phyloP scores from a whole-genome alignment of 352 stramenopile genomes.

The Globisporangium alternatum region DNA sequence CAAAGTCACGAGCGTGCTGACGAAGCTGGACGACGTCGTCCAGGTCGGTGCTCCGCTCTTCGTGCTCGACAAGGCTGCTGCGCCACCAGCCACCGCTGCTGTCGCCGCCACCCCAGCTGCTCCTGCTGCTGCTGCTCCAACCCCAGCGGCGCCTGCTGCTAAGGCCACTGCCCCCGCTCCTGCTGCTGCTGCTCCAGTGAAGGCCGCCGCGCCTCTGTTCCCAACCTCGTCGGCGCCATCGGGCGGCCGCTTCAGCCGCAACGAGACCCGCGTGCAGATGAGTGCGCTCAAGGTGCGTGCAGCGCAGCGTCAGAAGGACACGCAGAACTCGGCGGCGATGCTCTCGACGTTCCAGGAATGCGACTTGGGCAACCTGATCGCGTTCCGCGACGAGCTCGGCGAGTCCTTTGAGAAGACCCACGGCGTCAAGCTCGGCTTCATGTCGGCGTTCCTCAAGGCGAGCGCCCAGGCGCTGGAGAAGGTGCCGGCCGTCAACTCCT shows the following conservation, averaged over 20 bases:
- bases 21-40: constrained; percentile 95
- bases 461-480: constrained; percentile 90
- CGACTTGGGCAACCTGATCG: constrained; percentile 96
- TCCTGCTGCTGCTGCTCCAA: constrained; percentile 17
- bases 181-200: constrained; percentile 22
- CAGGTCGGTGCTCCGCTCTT: constrained; percentile 92
- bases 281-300: constrained; percentile 94
- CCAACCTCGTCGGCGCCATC: constrained; percentile 9
- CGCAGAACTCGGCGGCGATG: constrained; percentile 98
- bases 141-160: constrained; percentile 17
- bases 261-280: constrained; percentile 91
- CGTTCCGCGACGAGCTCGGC: constrained; percentile 88
- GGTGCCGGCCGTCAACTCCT: constrained; percentile 97
- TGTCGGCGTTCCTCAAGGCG: constrained; percentile 98
- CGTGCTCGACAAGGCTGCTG: constrained; percentile 85
- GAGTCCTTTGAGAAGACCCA: constrained; percentile 96
- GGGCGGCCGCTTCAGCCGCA: constrained; percentile 46
- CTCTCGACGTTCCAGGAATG: constrained; percentile 99
- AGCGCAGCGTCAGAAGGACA: constrained; percentile 96
- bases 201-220: constrained; percentile 11
- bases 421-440: constrained; percentile 98
- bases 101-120: constrained; percentile 10
- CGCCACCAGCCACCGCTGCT: constrained; percentile 18
- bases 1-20: constrained; percentile 91
- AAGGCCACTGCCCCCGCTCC: constrained; percentile 28